phyloP scores from a whole-genome alignment of 2,329 filamentous ascomycete genomes.

The Elsinoe perseae region DNA sequence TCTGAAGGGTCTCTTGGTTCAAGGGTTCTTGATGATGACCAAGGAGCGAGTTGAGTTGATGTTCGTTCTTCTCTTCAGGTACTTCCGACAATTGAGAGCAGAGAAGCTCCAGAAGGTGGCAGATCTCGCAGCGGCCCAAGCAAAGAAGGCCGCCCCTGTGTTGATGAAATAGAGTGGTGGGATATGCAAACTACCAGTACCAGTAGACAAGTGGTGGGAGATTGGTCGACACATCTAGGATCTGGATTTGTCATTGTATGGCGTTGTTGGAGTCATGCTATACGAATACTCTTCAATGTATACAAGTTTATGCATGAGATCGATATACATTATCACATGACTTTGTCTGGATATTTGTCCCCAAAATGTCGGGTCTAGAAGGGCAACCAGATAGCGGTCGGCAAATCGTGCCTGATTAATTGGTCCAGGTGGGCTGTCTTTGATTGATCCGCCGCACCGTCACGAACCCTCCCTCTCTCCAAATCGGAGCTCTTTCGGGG shows the following conservation, averaged over 20 bases:
- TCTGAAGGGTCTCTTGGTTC: slow-evolving; percentile 83
- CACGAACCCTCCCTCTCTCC: not conserved
- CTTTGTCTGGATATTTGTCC: slow-evolving; percentile 5
- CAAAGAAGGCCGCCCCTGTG: slow-evolving; percentile 45
- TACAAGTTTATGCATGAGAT: not conserved
- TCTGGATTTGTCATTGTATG: slow-evolving; percentile 3
- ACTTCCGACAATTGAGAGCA: slow-evolving; percentile 62
- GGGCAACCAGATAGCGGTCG: slow-evolving; percentile 3
- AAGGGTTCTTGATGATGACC: slow-evolving; percentile 97
- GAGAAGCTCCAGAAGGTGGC: slow-evolving; percentile 63
- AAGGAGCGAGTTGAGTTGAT: slow-evolving; percentile 91
- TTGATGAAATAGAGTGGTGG: slow-evolving; percentile 38
- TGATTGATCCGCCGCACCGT: slow-evolving; percentile 3
- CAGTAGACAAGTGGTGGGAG: slow-evolving; percentile 7
- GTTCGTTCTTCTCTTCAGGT: slow-evolving; percentile 79
- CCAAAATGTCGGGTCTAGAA: slow-evolving; percentile 1
- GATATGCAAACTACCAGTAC: not conserved
- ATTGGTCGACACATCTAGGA: slow-evolving; percentile 1
- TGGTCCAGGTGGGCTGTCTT: slow-evolving; percentile 16
- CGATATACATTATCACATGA: not conserved
- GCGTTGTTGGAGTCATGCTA: not conserved
- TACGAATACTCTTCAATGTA: not conserved
- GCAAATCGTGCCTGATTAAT: slow-evolving; percentile 15
- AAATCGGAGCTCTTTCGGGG: slow-evolving; percentile 6
- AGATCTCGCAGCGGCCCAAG: slow-evolving; percentile 51